Percentiles rank a stretch among this genome's conserved stretches.
phyloP scores from a whole-genome alignment of 2,329 filamentous ascomycete species.

The Ambrosiella beaveri region DNA sequence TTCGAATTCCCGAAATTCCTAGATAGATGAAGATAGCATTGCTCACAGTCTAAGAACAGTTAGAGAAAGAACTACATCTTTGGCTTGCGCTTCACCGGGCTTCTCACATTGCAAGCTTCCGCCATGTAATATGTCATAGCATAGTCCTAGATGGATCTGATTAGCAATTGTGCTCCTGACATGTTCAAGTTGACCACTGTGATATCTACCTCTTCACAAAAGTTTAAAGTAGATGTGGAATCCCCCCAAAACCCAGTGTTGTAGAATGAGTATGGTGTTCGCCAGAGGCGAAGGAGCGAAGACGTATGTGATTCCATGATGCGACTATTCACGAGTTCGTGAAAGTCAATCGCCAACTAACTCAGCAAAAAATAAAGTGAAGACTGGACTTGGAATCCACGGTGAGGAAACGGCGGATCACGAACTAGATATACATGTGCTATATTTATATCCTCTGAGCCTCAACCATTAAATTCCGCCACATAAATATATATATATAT shows the following conservation, averaged over 20 bases:
- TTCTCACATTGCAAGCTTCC: constrained; percentile 49
- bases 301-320: neutral
- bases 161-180: neutral
- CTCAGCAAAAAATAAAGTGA: neutral
- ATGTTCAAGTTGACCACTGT: constrained; percentile 8
- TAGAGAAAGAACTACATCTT: neutral
- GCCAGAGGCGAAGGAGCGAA: neutral
- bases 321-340: neutral
- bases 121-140: constrained; percentile 59
- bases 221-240: constrained; percentile 31
- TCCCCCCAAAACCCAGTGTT: constrained; percentile 40
- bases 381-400: neutral
- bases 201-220: constrained; percentile 58
- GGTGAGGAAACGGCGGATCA: no score
- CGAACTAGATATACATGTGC: no score
- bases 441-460: no score
- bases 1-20: constrained; percentile 56
- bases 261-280: neutral
- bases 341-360: neutral
- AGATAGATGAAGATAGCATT: constrained; percentile 70
- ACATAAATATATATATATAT: no score
- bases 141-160: constrained; percentile 28
- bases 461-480: no score
- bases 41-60: constrained; percentile 44
- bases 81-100: neutral